Base-by-base conservation (phyloP, 1,284 basidiomycete species). In the Lentinula novae-zelandiae region DNA sequence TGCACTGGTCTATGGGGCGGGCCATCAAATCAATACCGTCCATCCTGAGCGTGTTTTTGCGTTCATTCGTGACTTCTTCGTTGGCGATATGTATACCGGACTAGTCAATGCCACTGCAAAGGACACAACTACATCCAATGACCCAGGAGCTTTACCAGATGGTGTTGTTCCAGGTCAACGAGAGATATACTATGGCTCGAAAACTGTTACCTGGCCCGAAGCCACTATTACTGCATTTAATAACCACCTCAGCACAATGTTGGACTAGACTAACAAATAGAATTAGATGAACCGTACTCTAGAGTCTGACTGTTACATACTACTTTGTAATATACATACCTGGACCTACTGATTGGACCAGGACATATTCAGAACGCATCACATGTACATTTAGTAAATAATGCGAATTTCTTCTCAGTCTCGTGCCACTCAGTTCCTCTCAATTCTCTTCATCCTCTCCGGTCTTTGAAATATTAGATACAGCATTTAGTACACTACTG, bases 21-120 rank as follows among this genome's bases (percentile, higher is more conserved):
- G 81, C 1, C 80, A 82, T 62, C 44, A 46, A 46, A 22, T 46
- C 44, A 53, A 75, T 20, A 46, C 44, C 44, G 44, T 46, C 17
- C 44, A 77, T 34, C 87, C 87, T 6, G 69, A 69, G 60, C 76
- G 87, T 85, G 83, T 81, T 3, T 76, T 79, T 64, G 78, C 76
- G n/a, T 81, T 87, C 69, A 66, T 77, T n/a, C 78, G 81, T 12
- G 83, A 87, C 61, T 87, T 87, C 62, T 72, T 87, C 40, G 72
- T 87, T 46, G 86, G 86, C 1, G 68, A 70, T 57, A 83, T 84
- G 66, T 65, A 71, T 39, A 80, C 80, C 1, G 85, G 85, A 0
- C 73, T 80, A 6, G 81, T 86, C 20, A n/a, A 70, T 20, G 15
- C 44, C 69, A 8, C 66, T 68, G 42, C 13, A 10, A 67, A 66